Base-by-base conservation (phyloP, 1,139 yeast genomes). In the Scheffersomyces stambukii region DNA sequence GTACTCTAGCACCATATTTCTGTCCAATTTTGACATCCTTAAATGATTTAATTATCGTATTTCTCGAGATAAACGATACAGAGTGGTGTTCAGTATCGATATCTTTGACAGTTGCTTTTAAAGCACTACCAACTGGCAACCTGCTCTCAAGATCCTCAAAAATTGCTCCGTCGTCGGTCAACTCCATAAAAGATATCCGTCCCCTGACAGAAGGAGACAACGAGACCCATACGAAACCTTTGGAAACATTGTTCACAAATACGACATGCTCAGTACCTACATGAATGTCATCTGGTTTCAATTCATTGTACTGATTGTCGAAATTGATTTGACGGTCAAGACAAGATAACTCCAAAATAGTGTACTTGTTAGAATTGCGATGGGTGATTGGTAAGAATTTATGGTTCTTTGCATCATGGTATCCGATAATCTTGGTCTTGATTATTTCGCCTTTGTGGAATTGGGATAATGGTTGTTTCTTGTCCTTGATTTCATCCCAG, bases 371-470 rank as follows among this genome's bases (percentile, higher is more conserved):
- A 21, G 66, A 60, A 35, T 54, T 60, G 32, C 73, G 70, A 46
- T 78, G 84, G 10, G 88, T 70, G 13, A 81, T 64, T 22, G 94
- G 83, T 41, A 81, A 57, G 54, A 79, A 84, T 34, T 69, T 73
- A 46, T 81, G 86, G 38, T 71, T 78, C 38, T 78, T 75, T 9
- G 79, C 69, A 53, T 86, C 93, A 51, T 81, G 93, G 51, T 57
- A 76, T 5, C 96, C 96, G 41, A 86, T 70, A 10, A 88, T 72
- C 48, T 73, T 77, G 19, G 78, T 94, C 22, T 70, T 63, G 18
- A 88, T 37, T 4, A 60, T 54, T 21, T 78, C 74, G 27, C 81
- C 89, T 35, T 62, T 69, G 33, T 70, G 64, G 60, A 81, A 85
- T 27, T 59, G 59, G 3, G 71, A 53, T 31, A 85, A 64, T 24